A percentile compares a stretch with the other conserved stretches of the same genome.
Evolutionary conservation across 129 eudicot species (phyloP).

Genomic region (Deinandra increscens): DNA sequence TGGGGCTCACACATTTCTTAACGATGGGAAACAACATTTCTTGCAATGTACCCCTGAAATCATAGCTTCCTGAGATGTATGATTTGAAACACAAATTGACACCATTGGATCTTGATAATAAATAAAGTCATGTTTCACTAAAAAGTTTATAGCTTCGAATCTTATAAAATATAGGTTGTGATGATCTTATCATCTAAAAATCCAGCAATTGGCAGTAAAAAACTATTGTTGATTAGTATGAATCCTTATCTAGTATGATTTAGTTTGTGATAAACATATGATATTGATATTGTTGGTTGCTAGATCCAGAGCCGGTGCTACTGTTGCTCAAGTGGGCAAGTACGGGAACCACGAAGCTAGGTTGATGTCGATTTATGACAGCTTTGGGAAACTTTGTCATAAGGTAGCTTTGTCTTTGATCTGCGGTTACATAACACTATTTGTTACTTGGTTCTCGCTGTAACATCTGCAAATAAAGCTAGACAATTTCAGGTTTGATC

Average conservation of each 20-base stretch:
- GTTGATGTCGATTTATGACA: slow-evolving; percentile 51
- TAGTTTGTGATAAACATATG: slow-evolving; percentile 30
- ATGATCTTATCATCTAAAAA: no score
- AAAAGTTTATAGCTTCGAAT: no score
- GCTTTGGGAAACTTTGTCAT: slow-evolving; percentile 45
- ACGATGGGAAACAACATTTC: slow-evolving; percentile 11
- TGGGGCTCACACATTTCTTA: background rate
- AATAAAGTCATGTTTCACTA: no score
- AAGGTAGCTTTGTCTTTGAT: slow-evolving; percentile 25
- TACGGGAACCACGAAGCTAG: slow-evolving; percentile 56
- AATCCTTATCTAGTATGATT: background rate
- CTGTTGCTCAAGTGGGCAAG: slow-evolving; percentile 49
- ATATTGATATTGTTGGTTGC: slow-evolving; percentile 35
- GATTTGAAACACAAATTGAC: slow-evolving; percentile 11
- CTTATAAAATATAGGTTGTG: no score
- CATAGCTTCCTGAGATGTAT: no score
- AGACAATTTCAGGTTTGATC: slow-evolving; percentile 26
- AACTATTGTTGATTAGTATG: no score
- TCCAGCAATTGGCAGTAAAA: no score
- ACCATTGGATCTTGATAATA: background rate
- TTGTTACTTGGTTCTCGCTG: slow-evolving; percentile 34
- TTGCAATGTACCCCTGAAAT: no score
- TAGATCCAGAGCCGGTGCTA: slow-evolving; percentile 50
- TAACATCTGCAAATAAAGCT: slow-evolving; percentile 45
- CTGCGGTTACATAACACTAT: slow-evolving; percentile 29